Base-by-base conservation (phyloP, 441 rosid species). In the Gossypium davidsonii region DNA sequence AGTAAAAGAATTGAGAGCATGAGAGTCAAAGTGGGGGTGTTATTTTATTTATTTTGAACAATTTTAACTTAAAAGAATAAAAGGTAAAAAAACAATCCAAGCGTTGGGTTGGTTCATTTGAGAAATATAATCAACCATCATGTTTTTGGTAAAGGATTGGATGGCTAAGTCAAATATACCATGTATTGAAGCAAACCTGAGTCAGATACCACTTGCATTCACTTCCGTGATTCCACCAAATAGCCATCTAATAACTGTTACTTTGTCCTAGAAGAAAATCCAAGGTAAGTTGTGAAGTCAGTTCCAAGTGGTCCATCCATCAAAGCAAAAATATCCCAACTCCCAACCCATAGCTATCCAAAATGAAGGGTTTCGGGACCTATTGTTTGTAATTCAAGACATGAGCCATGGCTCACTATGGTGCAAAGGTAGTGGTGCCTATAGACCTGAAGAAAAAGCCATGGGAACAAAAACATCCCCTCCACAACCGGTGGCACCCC, bases 401-500 rank as follows among this genome's bases (percentile, higher is more conserved):
- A 31, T 48, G 39, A 59, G 75, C 21, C 68, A 83, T 83, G 85
- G 80, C 79, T 46, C 51, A 78, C 28, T 68, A 65, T 53, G 89
- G 89, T 44, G 65, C 92, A 18, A 79, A 84, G 72, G 15, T 90
- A 46, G 82, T 87, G 55, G 83, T 91, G 69, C 89, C 92, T 12
- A 77, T 89, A 55, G 98, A 91, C 77, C 69, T 90, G 77, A 87
- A 80, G 87, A 91, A 86, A 93, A 79, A 88, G 82, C 89, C 98
- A 79, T 81, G 85, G 84, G 83, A 85, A 72, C 95, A 90, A 74
- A 76, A 70, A 57, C 83, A 83, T 73, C 86, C 85, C 10, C 86
- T 86, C 34, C 90, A 84, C 78, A 87, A 81, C 84, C 75, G 90
- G 74, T 90, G 95, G 95, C 95, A 81, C 62, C 89, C 92, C 0